These are phyloP conservation scores for Basidiobolus meristosporus DNA, from an alignment of 371 early-diverging fungal species.

Conservation along the genomic window DNA sequence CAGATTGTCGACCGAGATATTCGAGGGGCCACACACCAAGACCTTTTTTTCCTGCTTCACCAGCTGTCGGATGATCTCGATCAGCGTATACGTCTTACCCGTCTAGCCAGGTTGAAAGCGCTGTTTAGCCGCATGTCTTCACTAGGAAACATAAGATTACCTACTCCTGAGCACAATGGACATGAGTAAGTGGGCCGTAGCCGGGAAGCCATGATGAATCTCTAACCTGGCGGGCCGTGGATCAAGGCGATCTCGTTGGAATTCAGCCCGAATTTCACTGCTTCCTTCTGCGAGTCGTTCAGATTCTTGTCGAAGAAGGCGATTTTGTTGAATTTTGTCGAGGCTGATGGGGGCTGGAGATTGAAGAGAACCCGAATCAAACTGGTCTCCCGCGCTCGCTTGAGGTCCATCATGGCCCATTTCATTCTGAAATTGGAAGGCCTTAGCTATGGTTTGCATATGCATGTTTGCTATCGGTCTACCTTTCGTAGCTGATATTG, in stretches of 20 bases:
- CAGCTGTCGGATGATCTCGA: conserved; percentile 73
- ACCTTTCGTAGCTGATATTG: conserved; percentile 55
- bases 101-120: conserved; percentile 27
- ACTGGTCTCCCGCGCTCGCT: conserved; percentile 3
- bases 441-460: not conserved
- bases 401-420: conserved; percentile 6
- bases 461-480: conserved; percentile 1
- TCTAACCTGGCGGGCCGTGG: conserved; percentile 81
- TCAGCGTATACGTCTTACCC: conserved; percentile 85
- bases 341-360: conserved; percentile 14
- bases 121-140: not conserved
- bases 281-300: conserved; percentile 57
- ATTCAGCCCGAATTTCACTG: conserved; percentile 41
- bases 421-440: conserved; percentile 6
- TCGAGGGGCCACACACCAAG: conserved; percentile 87
- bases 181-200: no score
- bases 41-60: conserved; percentile 39
- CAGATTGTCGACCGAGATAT: conserved; percentile 79
- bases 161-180: no score
- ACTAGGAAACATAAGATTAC: not conserved
- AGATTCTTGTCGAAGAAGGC: conserved; percentile 36
- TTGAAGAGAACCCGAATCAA: conserved; percentile 22
- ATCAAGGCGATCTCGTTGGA: conserved; percentile 54
- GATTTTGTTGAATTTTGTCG: conserved; percentile 3
- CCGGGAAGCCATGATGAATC: no score